Percentiles rank a stretch among this genome's conserved stretches.
Evolutionary conservation across 805 yeast genomes (phyloP).

Genomic region (Starmerella cellae): DNA sequence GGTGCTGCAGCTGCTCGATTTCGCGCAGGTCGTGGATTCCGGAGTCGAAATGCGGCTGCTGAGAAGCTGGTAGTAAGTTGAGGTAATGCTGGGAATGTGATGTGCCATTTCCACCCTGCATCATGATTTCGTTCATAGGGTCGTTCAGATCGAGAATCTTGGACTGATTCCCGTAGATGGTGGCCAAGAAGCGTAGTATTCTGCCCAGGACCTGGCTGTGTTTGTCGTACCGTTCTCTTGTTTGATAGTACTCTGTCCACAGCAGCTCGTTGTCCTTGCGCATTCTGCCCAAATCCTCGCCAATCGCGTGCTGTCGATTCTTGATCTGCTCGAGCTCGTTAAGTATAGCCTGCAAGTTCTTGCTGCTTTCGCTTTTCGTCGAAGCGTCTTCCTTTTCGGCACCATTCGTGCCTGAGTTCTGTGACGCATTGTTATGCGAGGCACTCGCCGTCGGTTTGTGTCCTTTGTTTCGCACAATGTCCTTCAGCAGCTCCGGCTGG

Average conservation of each 20-base stretch:
- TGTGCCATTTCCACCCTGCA: constrained; percentile 2
- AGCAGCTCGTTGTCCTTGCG: constrained; percentile 76
- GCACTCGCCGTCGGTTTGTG: constrained; percentile 29
- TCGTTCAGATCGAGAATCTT: constrained; percentile 29
- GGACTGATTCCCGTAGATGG: constrained; percentile 58
- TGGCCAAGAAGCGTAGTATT: constrained; percentile 74
- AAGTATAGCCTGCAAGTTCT: constrained; percentile 33
- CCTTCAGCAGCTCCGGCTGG: constrained; percentile 71
- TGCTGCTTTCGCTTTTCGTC: background rate
- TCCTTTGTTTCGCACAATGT: constrained; percentile 63
- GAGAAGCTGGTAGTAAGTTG: constrained; percentile 8
- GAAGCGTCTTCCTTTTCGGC: background rate
- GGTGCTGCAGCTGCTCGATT: constrained; percentile 21
- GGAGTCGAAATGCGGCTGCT: constrained; percentile 1
- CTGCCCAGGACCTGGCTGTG: constrained; percentile 83
- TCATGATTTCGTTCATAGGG: constrained; percentile 3
- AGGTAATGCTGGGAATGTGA: constrained; percentile 5
- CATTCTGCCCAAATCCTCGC: constrained; percentile 72
- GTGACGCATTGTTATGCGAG: background rate
- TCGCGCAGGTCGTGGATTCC: constrained; percentile 20
- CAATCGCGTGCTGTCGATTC: constrained; percentile 62
- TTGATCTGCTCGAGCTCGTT: constrained; percentile 65
- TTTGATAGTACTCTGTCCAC: constrained; percentile 78
- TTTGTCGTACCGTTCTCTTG: constrained; percentile 70
- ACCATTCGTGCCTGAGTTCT: background rate